Evolutionary conservation across 1,284 basidiomycete genomes (phyloP), one percentile per base, ranked within the genome.

Genomic region (Volvariella volvacea): DNA sequence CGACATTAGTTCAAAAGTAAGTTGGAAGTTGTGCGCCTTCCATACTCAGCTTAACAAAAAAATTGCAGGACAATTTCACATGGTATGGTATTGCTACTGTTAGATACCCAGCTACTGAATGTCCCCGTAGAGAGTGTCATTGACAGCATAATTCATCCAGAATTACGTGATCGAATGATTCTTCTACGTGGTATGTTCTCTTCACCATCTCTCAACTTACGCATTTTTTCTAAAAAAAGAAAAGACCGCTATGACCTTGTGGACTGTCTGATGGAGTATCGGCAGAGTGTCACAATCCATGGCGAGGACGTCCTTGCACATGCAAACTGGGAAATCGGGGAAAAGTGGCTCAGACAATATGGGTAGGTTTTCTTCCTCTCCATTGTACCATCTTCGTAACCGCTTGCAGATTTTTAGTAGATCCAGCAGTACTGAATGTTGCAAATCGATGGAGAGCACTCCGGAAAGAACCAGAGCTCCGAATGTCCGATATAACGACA

Each of bases 241-340:
- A 10, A 51, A 92, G 88, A 78, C 28, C 83, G 82, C 33, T 87
- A 86, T 51, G 83, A 86, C 56, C 64, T 90, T 15, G 77, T 84
- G 3, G 86, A 88, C 50, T 88, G 84, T 55, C 59, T 89, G 17
- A 73, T 86, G 48, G 82, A 86, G 48, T 83, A 84, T 51, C 74
- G 81, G 25, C 68, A 65, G 34, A 72, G 74, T 1, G 75, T 87
- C 15, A 82, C 76, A 0, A 76, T 93, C 40, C 90, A 93, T 49
- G 90, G 89, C 3, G 88, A 94, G 53, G 92, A 95, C 56, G 86
- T 92, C 22, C 71, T 95, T 15, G 83, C 84, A 3, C 89, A 94
- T 56, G 70, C 67, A 30, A 92, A 91, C 56, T 95, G 92, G 89
- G 92, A 95, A 62, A 74, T 94, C 42, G 73, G 76, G 4, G 90